Percentiles rank a stretch among this genome's conserved stretches.
Evolutionary conservation across 306 rosid species (phyloP).

Genomic region (Rosa lucieae): DNA sequence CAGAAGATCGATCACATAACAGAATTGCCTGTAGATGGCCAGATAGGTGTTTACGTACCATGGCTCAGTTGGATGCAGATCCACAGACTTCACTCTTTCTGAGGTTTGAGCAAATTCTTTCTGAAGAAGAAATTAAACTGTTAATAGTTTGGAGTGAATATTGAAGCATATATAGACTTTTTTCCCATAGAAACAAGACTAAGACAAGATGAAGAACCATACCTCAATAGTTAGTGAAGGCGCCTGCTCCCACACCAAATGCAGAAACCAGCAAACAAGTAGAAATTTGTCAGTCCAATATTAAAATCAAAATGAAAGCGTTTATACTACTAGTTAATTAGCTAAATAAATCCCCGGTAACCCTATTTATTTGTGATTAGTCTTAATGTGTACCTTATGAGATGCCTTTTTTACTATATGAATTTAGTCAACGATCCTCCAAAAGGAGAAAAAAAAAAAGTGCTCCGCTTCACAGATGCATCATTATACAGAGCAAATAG

Average conservation of each 20-base stretch:
- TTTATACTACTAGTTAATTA: neutral
- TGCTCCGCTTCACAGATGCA: neutral
- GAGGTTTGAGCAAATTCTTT: conserved; percentile 59
- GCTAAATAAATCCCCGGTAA: neutral
- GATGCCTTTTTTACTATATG: neutral
- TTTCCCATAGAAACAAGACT: neutral
- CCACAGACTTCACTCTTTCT: conserved; percentile 74
- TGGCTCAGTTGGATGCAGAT: conserved; percentile 79
- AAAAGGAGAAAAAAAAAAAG: neutral
- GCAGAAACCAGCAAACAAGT: conserved; percentile 15
- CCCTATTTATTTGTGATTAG: no score
- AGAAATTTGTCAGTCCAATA: conserved; percentile 24
- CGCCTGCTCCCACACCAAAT: conserved; percentile 31
- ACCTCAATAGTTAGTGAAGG: conserved; percentile 50
- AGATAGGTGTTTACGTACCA: conserved; percentile 40
- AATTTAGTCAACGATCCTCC: neutral
- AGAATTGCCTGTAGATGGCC: neutral
- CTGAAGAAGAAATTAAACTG: conserved; percentile 32
- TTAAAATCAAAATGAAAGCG: neutral
- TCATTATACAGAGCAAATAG: neutral
- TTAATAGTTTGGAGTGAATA: neutral
- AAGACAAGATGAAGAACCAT: conserved; percentile 12
- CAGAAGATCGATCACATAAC: neutral
- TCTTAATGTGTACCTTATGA: no score
- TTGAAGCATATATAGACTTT: neutral